A percentile compares a stretch with the other conserved stretches of the same genome.
Conservation (phyloP, 306 rosid species). For the Hippophae tibetana region DNA sequence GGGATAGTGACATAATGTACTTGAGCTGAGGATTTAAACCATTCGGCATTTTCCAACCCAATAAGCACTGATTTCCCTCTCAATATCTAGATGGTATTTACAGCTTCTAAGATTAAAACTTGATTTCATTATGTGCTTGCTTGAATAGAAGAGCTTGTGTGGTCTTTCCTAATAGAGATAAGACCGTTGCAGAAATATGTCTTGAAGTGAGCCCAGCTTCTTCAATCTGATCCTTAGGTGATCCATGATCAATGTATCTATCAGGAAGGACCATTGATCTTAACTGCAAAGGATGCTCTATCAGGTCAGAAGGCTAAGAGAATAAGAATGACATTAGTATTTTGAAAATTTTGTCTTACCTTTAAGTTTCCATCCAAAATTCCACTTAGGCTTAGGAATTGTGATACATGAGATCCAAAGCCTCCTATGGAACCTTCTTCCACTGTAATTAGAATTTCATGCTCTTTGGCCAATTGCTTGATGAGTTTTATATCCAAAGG, state of each 20-base stretch:
- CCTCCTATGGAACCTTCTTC: conserved; percentile 96
- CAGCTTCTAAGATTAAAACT: conserved; percentile 9
- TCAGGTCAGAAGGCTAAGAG: background rate
- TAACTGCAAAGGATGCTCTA: conserved; percentile 38
- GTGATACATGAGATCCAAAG: conserved; percentile 87
- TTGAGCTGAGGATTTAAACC: too few relatives aligned
- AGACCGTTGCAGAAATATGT: conserved; percentile 64
- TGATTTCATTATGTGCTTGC: conserved; percentile 23
- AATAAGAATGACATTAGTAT: background rate
- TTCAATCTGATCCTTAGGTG: conserved; percentile 57
- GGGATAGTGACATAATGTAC: too few relatives aligned
- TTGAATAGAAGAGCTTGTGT: conserved; percentile 55
- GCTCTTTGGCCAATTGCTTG: conserved; percentile 54
- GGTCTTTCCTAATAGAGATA: conserved; percentile 59
- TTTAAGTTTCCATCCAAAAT: conserved; percentile 70
- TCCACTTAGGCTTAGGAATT: conserved; percentile 64
- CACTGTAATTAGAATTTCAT: conserved; percentile 66
- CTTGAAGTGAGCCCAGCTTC: conserved; percentile 71
- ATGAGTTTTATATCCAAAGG: conserved; percentile 71
- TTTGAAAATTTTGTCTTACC: conserved; percentile 26
- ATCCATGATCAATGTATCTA: conserved; percentile 84
- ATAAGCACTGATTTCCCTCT: background rate
- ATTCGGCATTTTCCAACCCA: background rate
- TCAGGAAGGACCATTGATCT: conserved; percentile 89
- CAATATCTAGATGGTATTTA: conserved; percentile 11